Percentiles rank a stretch among this genome's conserved stretches.
These are phyloP conservation scores for Hsuehochloa calcarea DNA, from an alignment of 176 grass and related monocot genomes.

Conservation along the genomic window DNA sequence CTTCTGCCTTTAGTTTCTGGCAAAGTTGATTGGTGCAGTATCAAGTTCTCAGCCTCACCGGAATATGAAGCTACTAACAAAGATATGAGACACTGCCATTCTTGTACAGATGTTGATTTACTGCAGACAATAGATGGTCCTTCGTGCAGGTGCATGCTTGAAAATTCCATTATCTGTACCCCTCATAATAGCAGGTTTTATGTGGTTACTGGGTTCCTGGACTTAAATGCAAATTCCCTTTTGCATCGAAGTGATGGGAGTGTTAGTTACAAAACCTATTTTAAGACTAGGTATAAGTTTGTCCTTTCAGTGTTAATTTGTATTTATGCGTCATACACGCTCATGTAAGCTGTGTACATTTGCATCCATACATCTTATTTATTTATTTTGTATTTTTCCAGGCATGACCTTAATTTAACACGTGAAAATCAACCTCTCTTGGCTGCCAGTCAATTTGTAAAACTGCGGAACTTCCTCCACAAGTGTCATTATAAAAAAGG, in stretches of 20 bases:
- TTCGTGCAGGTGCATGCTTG: conserved; percentile 47
- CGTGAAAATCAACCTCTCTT: conserved; percentile 51
- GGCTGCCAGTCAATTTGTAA: conserved; percentile 32
- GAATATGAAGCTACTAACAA: conserved; percentile 21
- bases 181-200: conserved; percentile 62
- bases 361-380: conserved; percentile 5
- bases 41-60: conserved; percentile 41
- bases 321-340: conserved; percentile 9
- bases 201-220: conserved; percentile 51
- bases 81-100: conserved; percentile 22
- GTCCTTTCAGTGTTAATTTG: background rate
- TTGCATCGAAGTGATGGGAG: conserved; percentile 40
- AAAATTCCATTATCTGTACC: conserved; percentile 58
- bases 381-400: conserved; percentile 24
- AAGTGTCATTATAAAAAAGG: conserved; percentile 28
- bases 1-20: conserved; percentile 63
- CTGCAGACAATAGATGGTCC: conserved; percentile 62
- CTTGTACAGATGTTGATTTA: conserved; percentile 35
- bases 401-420: conserved; percentile 52
- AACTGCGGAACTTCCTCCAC: conserved; percentile 51
- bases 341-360: background rate
- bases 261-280: conserved; percentile 60
- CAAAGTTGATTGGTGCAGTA: conserved; percentile 75
- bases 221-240: conserved; percentile 50
- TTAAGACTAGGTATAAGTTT: conserved; percentile 52